Percentiles rank a stretch among this genome's conserved stretches.
Evolutionary conservation across 768 basidiomycete genomes (phyloP).

Genomic region (Trametes cingulata): DNA sequence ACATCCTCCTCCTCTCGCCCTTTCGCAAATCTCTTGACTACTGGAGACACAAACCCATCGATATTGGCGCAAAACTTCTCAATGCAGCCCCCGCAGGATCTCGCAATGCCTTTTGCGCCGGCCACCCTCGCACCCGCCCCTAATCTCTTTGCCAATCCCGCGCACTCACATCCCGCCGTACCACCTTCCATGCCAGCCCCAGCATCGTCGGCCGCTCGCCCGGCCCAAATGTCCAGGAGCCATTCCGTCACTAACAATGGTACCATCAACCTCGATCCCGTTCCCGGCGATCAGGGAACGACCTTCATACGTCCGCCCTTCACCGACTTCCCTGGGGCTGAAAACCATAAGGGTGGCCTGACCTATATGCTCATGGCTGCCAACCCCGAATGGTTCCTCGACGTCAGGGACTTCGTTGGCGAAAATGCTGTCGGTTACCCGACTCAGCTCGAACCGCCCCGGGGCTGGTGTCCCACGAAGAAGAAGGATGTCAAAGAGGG

Average conservation of each 20-base stretch:
- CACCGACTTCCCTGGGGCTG: conserved; percentile 60
- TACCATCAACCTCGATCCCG: conserved; percentile 50
- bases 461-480: conserved; percentile 87
- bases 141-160: background rate
- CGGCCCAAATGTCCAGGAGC: conserved; percentile 3
- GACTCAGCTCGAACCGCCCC: conserved; percentile 74
- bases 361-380: conserved; percentile 71
- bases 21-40: background rate
- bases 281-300: conserved; percentile 60
- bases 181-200: background rate
- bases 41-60: too few species aligned
- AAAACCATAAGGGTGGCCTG: conserved; percentile 64
- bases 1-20: background rate
- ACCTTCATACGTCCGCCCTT: conserved; percentile 80
- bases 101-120: background rate
- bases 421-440: conserved; percentile 68
- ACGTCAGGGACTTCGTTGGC: conserved; percentile 60
- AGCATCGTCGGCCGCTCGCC: background rate
- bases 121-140: conserved; percentile 5
- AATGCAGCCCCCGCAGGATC: background rate
- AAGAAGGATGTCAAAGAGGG: conserved; percentile 76
- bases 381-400: conserved; percentile 80
- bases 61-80: too few species aligned
- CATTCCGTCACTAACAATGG: conserved; percentile 16
- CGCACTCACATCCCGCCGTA: background rate